Base-by-base conservation (phyloP, 495 filamentous ascomycete genomes). In the Penicillium ochrochloron region DNA sequence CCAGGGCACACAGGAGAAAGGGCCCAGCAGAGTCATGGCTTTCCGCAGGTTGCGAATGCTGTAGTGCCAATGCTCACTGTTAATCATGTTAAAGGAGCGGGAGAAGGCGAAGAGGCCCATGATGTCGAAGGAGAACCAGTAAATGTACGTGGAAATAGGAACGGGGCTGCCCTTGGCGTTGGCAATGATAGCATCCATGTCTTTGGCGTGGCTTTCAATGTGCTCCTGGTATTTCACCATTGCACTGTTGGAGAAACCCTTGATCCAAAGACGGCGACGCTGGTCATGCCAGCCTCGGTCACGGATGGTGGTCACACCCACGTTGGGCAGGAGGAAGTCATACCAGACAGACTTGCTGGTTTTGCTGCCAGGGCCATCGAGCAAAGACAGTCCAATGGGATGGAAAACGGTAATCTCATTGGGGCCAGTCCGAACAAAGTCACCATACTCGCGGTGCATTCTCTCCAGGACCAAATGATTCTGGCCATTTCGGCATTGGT, bases 401-500 rank as follows among this genome's bases (percentile, higher is more conserved):
- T 59, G 57, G 48, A 74, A 66, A 17, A 81, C 68, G 15, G 79
- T 76, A 19, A 68, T 73, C 21, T 75, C 69, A 2, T 79, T 79
- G 29, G 73, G 67, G 6, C 76, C 73, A 33, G 76, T 77, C 7
- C 81, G 72, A 35, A 84, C 75, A 33, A 78, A 72, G 42, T 75
- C 71, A 6, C 82, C 82, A 62, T 82, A 80, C 44, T 74, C 62
- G 12, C 70, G 52, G 23, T 68, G 70, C 57, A 65, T 21, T n/a
- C 44, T 57, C 29, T 64, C 35, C 9, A 66, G 34, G 29, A 53
- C 52, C 19, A 56, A 39, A 29, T 66, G 56, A 29, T 63, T 66
- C 35, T 63, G 63, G 17, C 73, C 59, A 1, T 75, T 57, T 42
- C 67, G 50, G 48, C 65, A 52, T 52, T 63, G 37, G 33, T 67